phyloP scores from a whole-genome alignment of 306 rosid species.

The Ceratonia siliqua region DNA sequence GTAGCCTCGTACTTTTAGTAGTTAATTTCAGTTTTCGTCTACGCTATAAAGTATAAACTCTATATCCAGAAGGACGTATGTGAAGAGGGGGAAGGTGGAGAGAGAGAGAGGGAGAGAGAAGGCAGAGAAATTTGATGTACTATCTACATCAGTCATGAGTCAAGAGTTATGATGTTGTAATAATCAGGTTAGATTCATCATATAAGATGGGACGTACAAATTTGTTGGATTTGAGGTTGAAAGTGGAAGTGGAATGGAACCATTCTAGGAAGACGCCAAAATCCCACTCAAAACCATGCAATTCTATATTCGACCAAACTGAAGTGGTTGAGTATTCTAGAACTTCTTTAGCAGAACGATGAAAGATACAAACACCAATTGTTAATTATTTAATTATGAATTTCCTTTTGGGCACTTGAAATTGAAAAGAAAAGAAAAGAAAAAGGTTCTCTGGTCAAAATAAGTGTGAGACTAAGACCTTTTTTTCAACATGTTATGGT shows the following conservation, averaged over 20 bases:
- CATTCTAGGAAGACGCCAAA: conserved; percentile 72
- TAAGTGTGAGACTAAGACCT: conserved; percentile 34
- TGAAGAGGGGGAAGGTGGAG: not conserved
- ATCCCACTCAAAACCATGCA: conserved; percentile 70
- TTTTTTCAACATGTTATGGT: conserved; percentile 39
- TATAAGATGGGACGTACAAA: conserved; percentile 49
- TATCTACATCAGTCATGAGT: conserved; percentile 32
- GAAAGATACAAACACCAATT: conserved; percentile 26
- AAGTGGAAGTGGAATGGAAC: conserved; percentile 43
- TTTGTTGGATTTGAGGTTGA: conserved; percentile 51
- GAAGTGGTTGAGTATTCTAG: conserved; percentile 43
- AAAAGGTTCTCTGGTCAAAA: conserved; percentile 45
- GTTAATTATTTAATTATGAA: conserved; percentile 29
- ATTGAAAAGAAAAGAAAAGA: conserved; percentile 12
- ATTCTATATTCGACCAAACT: conserved; percentile 56
- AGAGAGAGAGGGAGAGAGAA: not conserved
- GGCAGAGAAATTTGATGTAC: not conserved
- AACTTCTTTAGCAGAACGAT: conserved; percentile 40
- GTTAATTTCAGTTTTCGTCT: conserved; percentile 24
- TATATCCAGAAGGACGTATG: not conserved
- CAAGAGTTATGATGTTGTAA: conserved; percentile 38
- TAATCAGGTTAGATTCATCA: conserved; percentile 34
- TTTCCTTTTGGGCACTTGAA: conserved; percentile 23
- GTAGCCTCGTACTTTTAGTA: conserved; percentile 17
- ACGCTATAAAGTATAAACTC: conserved; percentile 13